A percentile compares a stretch with the other conserved stretches of the same genome.
Evolutionary conservation across 257 asterid genomes (phyloP).

Genomic region (Solanum rostratum): DNA sequence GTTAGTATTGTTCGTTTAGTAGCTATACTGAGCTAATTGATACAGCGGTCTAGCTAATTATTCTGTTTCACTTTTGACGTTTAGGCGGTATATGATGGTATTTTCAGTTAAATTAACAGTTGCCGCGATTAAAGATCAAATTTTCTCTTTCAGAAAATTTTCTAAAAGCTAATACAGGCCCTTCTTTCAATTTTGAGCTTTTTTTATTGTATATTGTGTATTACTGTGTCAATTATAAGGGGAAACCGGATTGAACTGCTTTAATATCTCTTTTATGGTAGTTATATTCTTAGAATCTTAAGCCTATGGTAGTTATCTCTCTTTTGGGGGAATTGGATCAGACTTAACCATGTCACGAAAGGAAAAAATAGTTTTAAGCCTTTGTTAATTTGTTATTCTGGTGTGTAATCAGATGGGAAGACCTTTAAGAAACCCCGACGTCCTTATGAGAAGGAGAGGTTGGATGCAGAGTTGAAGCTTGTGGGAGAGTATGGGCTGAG

Average conservation of each 20-base stretch:
- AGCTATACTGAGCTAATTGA: background rate
- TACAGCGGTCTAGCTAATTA: background rate
- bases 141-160: background rate
- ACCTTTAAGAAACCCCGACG: constrained; percentile 89
- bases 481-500: constrained; percentile 81
- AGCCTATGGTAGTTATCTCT: background rate
- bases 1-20: background rate
- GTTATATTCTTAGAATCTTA: background rate
- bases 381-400: background rate
- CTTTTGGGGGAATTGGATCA: background rate
- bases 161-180: background rate
- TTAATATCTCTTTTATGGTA: background rate
- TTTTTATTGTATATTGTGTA: background rate
- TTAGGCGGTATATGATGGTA: background rate
- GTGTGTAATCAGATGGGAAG: constrained; percentile 49
- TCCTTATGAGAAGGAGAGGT: constrained; percentile 81
- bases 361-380: background rate
- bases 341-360: background rate
- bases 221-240: background rate
- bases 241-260: background rate
- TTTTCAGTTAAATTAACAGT: background rate
- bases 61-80: background rate
- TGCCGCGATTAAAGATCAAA: background rate
- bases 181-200: background rate
- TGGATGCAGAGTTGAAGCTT: constrained; percentile 81